These are phyloP conservation scores for Thinopyrum elongatum DNA, from an alignment of 176 grass and related monocot species.

Conservation along the genomic window DNA sequence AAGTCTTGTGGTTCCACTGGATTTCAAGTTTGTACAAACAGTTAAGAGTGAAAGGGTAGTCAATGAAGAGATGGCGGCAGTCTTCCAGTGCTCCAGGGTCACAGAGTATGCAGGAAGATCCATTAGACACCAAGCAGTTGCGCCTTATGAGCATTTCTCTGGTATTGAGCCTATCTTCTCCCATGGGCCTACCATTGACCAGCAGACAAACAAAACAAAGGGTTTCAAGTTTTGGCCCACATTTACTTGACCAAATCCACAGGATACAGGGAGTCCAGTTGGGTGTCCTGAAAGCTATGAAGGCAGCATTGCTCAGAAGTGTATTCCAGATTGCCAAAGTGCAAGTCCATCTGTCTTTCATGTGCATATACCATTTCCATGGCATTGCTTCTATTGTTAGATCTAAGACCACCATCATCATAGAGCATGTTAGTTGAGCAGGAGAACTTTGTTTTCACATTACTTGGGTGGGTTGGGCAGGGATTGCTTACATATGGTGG, in stretches of 20 bases:
- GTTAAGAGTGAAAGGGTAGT: not conserved
- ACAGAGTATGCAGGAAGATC: not conserved
- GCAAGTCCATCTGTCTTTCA: not conserved
- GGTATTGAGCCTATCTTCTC: not conserved
- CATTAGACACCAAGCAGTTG: not conserved
- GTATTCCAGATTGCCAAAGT: not conserved
- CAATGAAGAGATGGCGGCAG: not conserved
- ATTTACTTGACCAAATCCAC: not conserved
- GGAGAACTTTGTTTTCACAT: not conserved
- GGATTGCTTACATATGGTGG: not conserved
- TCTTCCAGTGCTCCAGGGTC: not conserved
- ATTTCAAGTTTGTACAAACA: not conserved
- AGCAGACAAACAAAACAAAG: not conserved
- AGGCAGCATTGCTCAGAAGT: not conserved
- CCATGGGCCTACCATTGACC: not conserved
- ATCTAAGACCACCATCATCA: not conserved
- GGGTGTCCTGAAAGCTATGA: not conserved
- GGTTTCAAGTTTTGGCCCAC: not conserved
- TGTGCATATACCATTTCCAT: slow-evolving; percentile 3
- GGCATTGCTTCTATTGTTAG: not conserved
- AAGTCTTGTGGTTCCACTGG: too few relatives aligned
- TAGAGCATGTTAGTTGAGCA: not conserved
- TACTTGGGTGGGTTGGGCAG: not conserved
- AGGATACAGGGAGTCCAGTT: not conserved
- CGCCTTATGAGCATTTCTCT: not conserved